Percentiles rank a stretch among this genome's conserved stretches.
Conservation (phyloP, 345 rosid genomes). For the Jatropha curcas region DNA sequence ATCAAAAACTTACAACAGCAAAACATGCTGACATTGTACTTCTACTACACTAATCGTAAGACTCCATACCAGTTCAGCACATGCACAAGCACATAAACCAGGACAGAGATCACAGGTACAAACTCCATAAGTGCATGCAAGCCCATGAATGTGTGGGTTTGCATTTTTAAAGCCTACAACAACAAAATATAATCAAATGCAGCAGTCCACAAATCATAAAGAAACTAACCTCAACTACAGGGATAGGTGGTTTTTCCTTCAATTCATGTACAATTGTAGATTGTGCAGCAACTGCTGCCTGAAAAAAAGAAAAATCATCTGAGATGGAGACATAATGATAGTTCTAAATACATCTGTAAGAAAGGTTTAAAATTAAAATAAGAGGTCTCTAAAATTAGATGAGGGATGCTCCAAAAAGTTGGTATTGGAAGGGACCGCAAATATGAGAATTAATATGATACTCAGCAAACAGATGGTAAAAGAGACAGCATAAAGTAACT, state of each 20-base stretch:
- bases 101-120: background rate
- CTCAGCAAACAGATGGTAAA: background rate
- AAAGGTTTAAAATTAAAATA: background rate
- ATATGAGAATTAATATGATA: background rate
- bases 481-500: background rate
- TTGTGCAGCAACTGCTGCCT: constrained; percentile 90
- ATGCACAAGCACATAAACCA: background rate
- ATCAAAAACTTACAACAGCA: background rate
- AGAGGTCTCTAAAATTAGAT: background rate
- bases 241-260: constrained; percentile 49
- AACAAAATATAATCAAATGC: constrained; percentile 1
- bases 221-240: constrained; percentile 48
- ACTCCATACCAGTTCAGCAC: background rate
- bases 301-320: constrained; percentile 23
- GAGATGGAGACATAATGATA: background rate
- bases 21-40: background rate
- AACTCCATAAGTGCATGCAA: background rate
- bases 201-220: constrained; percentile 1
- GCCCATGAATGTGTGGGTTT: background rate
- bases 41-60: background rate
- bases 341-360: background rate
- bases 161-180: background rate
- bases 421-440: background rate
- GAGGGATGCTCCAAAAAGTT: background rate
- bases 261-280: constrained; percentile 54